Conservation (phyloP, 176 grass and related monocot species). For the Oryza meridionalis region DNA sequence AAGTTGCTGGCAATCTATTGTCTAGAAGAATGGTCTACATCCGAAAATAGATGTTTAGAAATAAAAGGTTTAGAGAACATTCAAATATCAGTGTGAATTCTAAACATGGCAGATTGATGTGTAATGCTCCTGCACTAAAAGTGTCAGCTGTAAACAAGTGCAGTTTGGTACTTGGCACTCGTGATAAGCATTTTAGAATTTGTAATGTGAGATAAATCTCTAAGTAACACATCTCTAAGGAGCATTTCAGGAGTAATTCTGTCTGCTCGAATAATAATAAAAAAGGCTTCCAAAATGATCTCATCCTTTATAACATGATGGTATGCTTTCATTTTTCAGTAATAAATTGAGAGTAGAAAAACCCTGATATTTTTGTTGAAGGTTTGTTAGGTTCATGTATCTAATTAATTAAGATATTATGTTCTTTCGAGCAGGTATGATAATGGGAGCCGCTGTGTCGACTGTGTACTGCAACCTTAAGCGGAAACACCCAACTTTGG, state of each 20-base stretch:
- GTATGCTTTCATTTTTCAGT: no score
- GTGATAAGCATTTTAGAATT: background rate
- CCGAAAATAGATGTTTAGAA: background rate
- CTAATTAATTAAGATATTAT: background rate
- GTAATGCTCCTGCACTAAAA: background rate
- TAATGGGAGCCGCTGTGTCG: slow-evolving; percentile 69
- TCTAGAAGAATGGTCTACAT: background rate
- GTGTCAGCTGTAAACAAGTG: background rate
- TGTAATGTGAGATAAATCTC: background rate
- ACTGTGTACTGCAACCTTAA: slow-evolving; percentile 85
- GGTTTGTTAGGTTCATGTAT: background rate
- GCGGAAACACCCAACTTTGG: slow-evolving; percentile 65
- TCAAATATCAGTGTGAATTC: background rate
- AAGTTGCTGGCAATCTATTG: background rate
- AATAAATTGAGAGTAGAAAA: background rate
- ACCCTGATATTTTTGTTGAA: background rate
- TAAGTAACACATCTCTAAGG: no score
- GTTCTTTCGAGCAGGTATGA: slow-evolving; percentile 61
- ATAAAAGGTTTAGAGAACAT: background rate
- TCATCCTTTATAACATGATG: no score
- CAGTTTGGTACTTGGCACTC: background rate
- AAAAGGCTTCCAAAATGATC: no score
- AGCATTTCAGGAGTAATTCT: no score
- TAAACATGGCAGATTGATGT: background rate
- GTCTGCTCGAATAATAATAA: no score